Conservation (phyloP, 2,329 filamentous ascomycete genomes). For the Westerdykella ornata region DNA sequence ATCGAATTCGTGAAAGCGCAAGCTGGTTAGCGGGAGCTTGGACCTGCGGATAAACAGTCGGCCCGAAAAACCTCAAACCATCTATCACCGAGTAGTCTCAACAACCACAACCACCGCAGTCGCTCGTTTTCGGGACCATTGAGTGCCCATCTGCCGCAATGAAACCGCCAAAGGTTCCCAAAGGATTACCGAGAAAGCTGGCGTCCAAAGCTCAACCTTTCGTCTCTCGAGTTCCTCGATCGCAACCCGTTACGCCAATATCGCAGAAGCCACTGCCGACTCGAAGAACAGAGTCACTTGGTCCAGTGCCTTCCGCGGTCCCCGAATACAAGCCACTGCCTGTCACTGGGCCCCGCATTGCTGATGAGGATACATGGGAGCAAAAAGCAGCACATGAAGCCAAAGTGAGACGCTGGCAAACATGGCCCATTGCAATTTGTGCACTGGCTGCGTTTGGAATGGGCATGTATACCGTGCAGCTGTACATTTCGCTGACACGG, state of each 20-base stretch:
- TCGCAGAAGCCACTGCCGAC: slow-evolving; percentile 9
- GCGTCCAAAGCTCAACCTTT: neutral
- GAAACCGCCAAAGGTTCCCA: slow-evolving; percentile 30
- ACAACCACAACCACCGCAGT: neutral
- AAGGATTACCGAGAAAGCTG: slow-evolving; percentile 10
- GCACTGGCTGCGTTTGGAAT: slow-evolving; percentile 34
- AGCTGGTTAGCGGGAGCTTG: neutral
- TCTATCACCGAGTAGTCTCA: neutral
- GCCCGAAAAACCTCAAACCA: neutral
- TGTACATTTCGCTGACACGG: slow-evolving; percentile 30
- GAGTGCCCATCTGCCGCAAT: slow-evolving; percentile 13
- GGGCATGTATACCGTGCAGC: slow-evolving; percentile 37
- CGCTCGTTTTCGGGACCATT: slow-evolving; percentile 2
- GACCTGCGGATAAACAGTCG: neutral
- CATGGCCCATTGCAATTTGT: slow-evolving; percentile 29
- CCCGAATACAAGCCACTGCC: slow-evolving; percentile 12
- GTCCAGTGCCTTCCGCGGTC: neutral
- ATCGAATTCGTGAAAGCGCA: neutral
- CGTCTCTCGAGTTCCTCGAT: slow-evolving; percentile 1
- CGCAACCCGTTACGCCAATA: neutral
- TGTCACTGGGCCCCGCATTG: too few relatives aligned
- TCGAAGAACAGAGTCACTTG: too few relatives aligned
- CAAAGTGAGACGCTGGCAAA: slow-evolving; percentile 25
- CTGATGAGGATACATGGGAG: too few relatives aligned
- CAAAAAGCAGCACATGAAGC: slow-evolving; percentile 15